Percentiles rank a stretch among this genome's conserved stretches.
Conservation (phyloP, 192 early-diverging fungal genomes). For the Coemansia sp. region DNA sequence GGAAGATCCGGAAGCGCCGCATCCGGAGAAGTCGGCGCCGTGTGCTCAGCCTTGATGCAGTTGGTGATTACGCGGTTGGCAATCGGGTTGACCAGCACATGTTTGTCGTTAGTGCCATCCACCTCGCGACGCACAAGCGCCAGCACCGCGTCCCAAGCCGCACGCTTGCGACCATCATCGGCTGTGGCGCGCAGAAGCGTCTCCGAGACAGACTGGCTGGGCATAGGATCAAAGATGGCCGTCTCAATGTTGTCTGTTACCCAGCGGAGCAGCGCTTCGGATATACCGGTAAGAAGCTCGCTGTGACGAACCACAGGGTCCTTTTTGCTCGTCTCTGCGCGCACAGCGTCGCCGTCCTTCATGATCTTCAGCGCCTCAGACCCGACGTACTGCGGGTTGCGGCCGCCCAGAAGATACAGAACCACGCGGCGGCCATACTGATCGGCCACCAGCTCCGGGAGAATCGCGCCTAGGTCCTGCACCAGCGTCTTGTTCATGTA, state of each 20-base stretch:
- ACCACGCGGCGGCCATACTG: conserved; percentile 79
- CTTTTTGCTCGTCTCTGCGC: conserved; percentile 85
- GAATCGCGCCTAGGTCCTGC: conserved; percentile 44
- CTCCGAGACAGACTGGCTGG: conserved; percentile 72
- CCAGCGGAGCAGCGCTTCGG: conserved; percentile 63
- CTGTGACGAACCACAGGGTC: conserved; percentile 64
- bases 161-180: conserved; percentile 30
- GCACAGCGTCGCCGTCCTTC: conserved; percentile 66
- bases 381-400: conserved; percentile 73
- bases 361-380: conserved; percentile 70
- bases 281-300: conserved; percentile 70
- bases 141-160: conserved; percentile 33
- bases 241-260: conserved; percentile 55
- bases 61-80: conserved; percentile 46
- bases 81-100: conserved; percentile 39
- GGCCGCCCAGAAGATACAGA: conserved; percentile 80
- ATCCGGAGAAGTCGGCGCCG: conserved; percentile 16
- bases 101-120: conserved; percentile 8
- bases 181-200: conserved; percentile 62
- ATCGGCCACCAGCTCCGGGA: conserved; percentile 65
- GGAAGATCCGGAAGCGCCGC: conserved; percentile 17
- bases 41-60: conserved; percentile 46
- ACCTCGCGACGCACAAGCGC: conserved; percentile 19
- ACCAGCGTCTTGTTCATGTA: conserved; percentile 78
- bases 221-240: conserved; percentile 67